These are phyloP conservation scores for Curvularia eragrostidis DNA, from an alignment of 2,329 filamentous ascomycete genomes.

Conservation along the genomic window DNA sequence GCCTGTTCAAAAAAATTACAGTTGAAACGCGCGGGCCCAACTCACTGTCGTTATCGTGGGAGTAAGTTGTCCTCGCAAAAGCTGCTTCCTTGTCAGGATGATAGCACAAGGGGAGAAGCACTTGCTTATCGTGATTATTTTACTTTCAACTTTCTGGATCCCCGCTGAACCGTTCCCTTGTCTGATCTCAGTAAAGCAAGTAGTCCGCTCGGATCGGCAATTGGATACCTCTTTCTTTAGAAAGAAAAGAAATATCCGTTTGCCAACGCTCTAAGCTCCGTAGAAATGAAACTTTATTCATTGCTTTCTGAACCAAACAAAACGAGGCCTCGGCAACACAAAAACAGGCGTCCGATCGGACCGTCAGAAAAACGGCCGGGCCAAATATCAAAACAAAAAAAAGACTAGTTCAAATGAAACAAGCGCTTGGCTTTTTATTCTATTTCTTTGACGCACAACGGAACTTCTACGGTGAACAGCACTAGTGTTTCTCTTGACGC, in stretches of 20 bases:
- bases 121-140: neutral
- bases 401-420: neutral
- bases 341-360: neutral
- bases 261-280: neutral
- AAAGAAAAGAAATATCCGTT: neutral
- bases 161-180: neutral
- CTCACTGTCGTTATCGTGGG: neutral
- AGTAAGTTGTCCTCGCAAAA: neutral
- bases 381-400: neutral
- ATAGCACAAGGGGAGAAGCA: neutral
- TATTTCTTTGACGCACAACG: neutral
- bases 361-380: neutral
- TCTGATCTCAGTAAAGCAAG: neutral
- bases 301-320: neutral
- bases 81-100: neutral
- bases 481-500: neutral
- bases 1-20: conserved; percentile 19
- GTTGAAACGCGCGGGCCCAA: conserved; percentile 5
- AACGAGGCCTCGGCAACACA: neutral
- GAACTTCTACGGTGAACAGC: neutral
- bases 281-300: neutral
- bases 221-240: neutral
- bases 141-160: neutral
- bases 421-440: neutral
- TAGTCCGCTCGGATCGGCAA: conserved; percentile 1